phyloP scores from a whole-genome alignment of 257 asterid genomes.

The Plantago elongata region DNA sequence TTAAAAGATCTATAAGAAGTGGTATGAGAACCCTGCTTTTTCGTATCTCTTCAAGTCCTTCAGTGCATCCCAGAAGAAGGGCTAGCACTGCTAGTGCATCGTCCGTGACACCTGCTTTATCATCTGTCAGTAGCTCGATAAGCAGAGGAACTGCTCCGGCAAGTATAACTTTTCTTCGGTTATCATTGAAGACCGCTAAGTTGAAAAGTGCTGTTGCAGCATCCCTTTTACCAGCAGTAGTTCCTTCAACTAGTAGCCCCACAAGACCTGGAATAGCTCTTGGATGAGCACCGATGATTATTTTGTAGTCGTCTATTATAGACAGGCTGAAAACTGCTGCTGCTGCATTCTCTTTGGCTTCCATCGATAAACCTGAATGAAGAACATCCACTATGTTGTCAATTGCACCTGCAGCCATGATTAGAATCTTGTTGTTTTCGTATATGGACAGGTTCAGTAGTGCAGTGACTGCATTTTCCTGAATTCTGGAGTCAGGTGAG shows the following conservation, averaged over 20 bases:
- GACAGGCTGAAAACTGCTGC: constrained; percentile 81
- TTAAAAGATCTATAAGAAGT: constrained; percentile 72
- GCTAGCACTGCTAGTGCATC: constrained; percentile 72
- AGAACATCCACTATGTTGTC: constrained; percentile 50
- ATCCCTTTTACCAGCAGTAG: constrained; percentile 65
- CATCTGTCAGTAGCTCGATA: constrained; percentile 61
- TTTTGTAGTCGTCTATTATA: constrained; percentile 56
- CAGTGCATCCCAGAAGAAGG: constrained; percentile 52
- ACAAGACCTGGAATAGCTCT: constrained; percentile 67
- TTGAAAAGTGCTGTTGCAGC: constrained; percentile 87
- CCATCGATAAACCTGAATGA: constrained; percentile 57
- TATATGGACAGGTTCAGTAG: constrained; percentile 77
- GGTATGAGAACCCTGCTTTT: constrained; percentile 52
- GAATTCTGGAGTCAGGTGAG: constrained; percentile 56
- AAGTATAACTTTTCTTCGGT: constrained; percentile 37
- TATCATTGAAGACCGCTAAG: constrained; percentile 53
- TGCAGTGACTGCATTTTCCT: constrained; percentile 85
- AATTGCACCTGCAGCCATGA: constrained; percentile 76
- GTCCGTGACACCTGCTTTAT: constrained; percentile 77
- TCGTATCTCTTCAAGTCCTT: constrained; percentile 66
- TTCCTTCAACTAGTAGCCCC: constrained; percentile 63
- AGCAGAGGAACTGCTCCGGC: constrained; percentile 77
- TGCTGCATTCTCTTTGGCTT: constrained; percentile 83
- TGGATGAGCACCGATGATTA: constrained; percentile 51
- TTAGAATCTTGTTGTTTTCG: constrained; percentile 65